Conservation (phyloP, 257 asterid genomes). For the Thymus mandschuricus region DNA sequence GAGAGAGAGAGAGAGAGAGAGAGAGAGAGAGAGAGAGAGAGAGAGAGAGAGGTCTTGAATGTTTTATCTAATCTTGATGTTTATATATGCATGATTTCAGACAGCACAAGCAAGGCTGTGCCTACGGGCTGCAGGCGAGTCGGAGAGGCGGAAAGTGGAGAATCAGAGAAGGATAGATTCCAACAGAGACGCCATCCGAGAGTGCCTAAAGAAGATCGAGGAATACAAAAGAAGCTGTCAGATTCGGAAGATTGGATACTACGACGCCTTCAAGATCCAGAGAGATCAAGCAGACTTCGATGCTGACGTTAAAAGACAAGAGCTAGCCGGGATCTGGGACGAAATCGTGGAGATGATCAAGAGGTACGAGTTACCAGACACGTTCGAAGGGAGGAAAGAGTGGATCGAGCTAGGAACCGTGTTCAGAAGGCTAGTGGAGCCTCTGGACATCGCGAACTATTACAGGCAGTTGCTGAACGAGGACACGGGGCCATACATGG, state of each 20-base stretch:
- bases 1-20: neutral
- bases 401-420: slow-evolving; percentile 77
- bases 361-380: slow-evolving; percentile 78
- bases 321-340: slow-evolving; percentile 79
- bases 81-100: slow-evolving; percentile 46
- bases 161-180: slow-evolving; percentile 62
- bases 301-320: slow-evolving; percentile 65
- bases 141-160: slow-evolving; percentile 66
- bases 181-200: slow-evolving; percentile 48
- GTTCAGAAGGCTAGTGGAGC: slow-evolving; percentile 75
- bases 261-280: slow-evolving; percentile 79
- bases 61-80: neutral
- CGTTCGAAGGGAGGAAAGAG: slow-evolving; percentile 75
- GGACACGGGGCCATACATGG: slow-evolving; percentile 87
- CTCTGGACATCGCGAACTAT: slow-evolving; percentile 88
- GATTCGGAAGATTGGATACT: slow-evolving; percentile 71
- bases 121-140: slow-evolving; percentile 84
- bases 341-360: slow-evolving; percentile 74
- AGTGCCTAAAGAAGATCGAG: slow-evolving; percentile 55
- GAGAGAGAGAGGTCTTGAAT: no score
- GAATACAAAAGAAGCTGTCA: slow-evolving; percentile 72
- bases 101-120: slow-evolving; percentile 73
- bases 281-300: slow-evolving; percentile 57
- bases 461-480: slow-evolving; percentile 72
- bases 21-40: no score